phyloP scores from a whole-genome alignment of 2,329 filamentous ascomycete genomes.

The Trichoderma lentiforme region DNA sequence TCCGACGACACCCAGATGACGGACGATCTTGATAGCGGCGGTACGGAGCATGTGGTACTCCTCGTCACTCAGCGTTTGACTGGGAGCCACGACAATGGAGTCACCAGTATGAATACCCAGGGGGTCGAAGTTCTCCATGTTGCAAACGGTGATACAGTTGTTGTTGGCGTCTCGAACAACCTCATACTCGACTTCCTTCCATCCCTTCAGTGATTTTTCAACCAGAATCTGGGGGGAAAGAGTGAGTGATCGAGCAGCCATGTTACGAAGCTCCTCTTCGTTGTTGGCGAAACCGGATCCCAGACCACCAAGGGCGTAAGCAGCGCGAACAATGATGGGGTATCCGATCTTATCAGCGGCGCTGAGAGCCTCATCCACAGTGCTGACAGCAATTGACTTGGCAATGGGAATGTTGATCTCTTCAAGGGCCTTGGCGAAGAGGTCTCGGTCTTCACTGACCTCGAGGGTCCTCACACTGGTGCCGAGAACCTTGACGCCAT shows the following conservation, averaged over 20 bases:
- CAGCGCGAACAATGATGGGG: conserved; percentile 95
- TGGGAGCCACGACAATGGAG: conserved; percentile 96
- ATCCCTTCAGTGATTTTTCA: conserved; percentile 97
- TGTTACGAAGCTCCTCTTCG: conserved; percentile 86
- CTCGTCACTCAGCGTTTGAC: conserved; percentile 94
- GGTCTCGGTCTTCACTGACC: conserved; percentile 90
- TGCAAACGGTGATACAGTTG: conserved; percentile 99
- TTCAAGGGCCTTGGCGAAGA: conserved; percentile 92
- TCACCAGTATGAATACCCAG: conserved; percentile 97
- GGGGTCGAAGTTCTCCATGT: conserved; percentile 81
- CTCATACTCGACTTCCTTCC: conserved; percentile 99
- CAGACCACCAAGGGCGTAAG: conserved; percentile 92
- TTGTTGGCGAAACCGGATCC: conserved; percentile 96
- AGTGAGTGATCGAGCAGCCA: conserved; percentile 88
- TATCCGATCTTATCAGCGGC: conserved; percentile 88
- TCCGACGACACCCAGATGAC: conserved; percentile 93
- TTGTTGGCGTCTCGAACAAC: conserved; percentile 95
- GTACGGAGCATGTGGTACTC: conserved; percentile 99
- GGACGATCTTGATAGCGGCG: conserved; percentile 96
- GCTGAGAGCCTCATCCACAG: conserved; percentile 85
- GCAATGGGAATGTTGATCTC: conserved; percentile 98
- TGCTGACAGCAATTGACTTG: conserved; percentile 88
- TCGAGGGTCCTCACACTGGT: conserved; percentile 93
- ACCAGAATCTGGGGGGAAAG: conserved; percentile 95
- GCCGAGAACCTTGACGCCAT: conserved; percentile 91